phyloP scores from a whole-genome alignment of 306 rosid species.

The Vigna unguiculata region DNA sequence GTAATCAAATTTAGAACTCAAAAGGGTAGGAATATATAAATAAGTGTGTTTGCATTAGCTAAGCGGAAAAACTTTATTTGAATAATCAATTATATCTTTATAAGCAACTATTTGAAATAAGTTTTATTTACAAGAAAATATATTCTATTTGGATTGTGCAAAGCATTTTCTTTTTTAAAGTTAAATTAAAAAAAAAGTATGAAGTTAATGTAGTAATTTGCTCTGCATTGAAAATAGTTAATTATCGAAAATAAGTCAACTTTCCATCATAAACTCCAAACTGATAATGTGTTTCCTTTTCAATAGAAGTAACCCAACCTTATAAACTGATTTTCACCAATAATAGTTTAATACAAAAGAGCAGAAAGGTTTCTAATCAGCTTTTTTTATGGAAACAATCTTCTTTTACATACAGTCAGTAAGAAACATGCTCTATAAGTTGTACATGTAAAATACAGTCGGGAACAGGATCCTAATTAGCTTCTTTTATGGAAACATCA shows the following conservation, averaged over 20 bases:
- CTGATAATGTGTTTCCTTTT: background rate
- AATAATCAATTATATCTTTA: background rate
- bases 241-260: background rate
- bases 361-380: background rate
- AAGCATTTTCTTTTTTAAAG: background rate
- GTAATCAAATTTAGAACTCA: constrained; percentile 21
- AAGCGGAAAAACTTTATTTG: background rate
- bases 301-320: background rate
- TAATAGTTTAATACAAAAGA: background rate
- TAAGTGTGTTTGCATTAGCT: background rate
- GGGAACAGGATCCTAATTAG: background rate
- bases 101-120: background rate
- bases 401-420: background rate
- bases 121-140: background rate
- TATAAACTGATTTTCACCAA: background rate
- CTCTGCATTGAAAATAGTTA: background rate
- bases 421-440: background rate
- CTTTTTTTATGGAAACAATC: background rate
- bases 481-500: background rate
- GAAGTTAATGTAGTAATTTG: background rate
- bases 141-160: background rate
- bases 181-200: background rate
- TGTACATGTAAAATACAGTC: background rate
- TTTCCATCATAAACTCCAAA: background rate
- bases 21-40: constrained; percentile 14